These are phyloP conservation scores for Entomortierella parvispora DNA, from an alignment of 192 early-diverging fungal species.

Conservation along the genomic window DNA sequence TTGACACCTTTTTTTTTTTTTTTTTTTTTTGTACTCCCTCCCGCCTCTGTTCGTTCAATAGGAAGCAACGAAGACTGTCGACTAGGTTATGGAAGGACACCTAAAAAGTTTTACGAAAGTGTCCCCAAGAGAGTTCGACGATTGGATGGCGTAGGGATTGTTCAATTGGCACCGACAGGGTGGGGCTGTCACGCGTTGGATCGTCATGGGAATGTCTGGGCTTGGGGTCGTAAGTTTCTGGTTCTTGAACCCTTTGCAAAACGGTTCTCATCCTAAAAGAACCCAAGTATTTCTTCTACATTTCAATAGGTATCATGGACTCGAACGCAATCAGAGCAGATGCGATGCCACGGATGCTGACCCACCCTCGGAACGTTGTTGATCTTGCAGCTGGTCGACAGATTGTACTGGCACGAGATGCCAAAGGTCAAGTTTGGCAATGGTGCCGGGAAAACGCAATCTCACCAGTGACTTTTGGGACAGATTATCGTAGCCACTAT, in stretches of 20 bases:
- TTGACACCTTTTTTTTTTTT: neutral
- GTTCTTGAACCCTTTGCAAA: neutral
- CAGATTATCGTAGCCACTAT: neutral
- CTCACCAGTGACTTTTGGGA: conserved; percentile 19
- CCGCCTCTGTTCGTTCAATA: neutral
- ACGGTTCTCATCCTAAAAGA: neutral
- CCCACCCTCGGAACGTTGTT: conserved; percentile 21
- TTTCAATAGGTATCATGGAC: conserved; percentile 37
- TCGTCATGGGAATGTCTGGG: conserved; percentile 39
- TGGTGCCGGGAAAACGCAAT: conserved; percentile 46
- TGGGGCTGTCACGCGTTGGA: conserved; percentile 48
- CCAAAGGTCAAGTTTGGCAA: conserved; percentile 38
- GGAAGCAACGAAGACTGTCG: conserved; percentile 34
- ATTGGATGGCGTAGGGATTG: conserved; percentile 36
- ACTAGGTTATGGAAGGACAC: conserved; percentile 35
- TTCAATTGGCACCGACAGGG: conserved; percentile 30
- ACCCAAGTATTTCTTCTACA: neutral
- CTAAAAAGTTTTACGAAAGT: conserved; percentile 39
- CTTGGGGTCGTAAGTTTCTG: conserved; percentile 42
- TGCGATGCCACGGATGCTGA: conserved; percentile 41
- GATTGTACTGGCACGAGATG: conserved; percentile 31
- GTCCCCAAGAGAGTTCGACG: conserved; percentile 36
- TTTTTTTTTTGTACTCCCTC: neutral
- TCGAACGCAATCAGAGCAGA: conserved; percentile 24
- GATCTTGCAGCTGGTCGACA: conserved; percentile 31